A percentile compares a stretch with the other conserved stretches of the same genome.
These are phyloP conservation scores for Acanthamoeba lenticulata DNA, from an alignment of 208 protist species.

Conservation along the genomic window DNA sequence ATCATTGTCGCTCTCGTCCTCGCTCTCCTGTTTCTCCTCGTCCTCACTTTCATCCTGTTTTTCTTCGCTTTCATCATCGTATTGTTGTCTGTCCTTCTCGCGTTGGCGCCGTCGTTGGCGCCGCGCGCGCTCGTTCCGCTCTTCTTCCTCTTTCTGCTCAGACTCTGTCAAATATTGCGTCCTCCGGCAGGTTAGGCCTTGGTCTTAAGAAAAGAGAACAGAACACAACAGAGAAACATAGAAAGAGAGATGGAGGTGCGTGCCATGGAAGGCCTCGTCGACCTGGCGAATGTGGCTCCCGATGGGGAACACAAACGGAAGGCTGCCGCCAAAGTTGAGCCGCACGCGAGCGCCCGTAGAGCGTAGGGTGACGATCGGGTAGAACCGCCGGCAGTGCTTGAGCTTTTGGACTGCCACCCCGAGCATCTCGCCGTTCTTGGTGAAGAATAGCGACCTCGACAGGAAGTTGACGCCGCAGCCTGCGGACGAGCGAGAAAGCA, in stretches of 20 bases:
- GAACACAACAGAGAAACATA: not conserved
- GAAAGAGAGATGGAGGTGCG: not conserved
- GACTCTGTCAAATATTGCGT: not conserved
- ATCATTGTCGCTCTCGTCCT: not conserved
- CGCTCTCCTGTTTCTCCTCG: not conserved
- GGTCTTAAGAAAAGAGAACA: not conserved
- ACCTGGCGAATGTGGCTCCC: not conserved
- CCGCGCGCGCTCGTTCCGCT: not conserved
- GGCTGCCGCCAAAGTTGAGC: constrained; percentile 34
- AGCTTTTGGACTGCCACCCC: constrained; percentile 6
- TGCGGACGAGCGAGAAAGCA: not conserved
- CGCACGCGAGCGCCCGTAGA: not conserved
- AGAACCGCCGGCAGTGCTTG: not conserved
- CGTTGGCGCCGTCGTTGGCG: not conserved
- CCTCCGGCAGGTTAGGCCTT: not conserved
- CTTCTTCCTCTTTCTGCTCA: not conserved
- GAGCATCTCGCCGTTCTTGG: constrained; percentile 63
- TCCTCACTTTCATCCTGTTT: not conserved
- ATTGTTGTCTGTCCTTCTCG: not conserved
- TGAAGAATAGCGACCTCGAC: constrained; percentile 59
- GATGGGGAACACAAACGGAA: not conserved
- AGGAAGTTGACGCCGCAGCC: constrained; percentile 50
- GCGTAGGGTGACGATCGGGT: not conserved
- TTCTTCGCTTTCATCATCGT: not conserved
- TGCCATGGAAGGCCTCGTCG: not conserved